A percentile compares a stretch with the other conserved stretches of the same genome.
Evolutionary conservation across 257 asterid species (phyloP).

Genomic region (Ophiorrhiza pumila): DNA sequence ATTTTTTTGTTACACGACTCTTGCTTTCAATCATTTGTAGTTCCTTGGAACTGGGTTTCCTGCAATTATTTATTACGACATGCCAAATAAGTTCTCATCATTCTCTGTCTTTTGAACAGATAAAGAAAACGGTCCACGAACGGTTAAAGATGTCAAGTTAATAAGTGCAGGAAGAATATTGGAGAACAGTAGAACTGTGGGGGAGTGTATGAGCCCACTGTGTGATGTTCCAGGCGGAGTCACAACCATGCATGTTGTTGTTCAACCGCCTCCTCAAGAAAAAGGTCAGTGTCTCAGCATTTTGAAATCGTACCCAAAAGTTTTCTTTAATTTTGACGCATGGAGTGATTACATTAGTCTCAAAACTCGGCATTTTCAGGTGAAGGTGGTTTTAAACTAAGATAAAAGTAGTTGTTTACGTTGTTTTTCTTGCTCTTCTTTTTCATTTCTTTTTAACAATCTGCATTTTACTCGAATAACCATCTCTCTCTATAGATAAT

Average conservation of each 20-base stretch:
- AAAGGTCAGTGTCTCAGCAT: conserved; percentile 42
- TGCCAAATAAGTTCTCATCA: background rate
- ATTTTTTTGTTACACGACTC: background rate
- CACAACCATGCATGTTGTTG: conserved; percentile 85
- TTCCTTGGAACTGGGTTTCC: background rate
- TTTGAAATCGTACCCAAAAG: background rate
- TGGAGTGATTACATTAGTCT: background rate
- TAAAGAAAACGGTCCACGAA: conserved; percentile 64
- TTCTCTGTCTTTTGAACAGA: conserved; percentile 38
- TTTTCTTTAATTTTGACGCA: background rate
- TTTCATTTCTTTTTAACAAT: background rate
- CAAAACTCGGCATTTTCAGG: background rate
- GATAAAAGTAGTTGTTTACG: background rate
- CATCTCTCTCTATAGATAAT: background rate
- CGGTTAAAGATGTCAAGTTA: conserved; percentile 75
- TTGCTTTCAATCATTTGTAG: background rate
- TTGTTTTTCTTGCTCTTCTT: background rate
- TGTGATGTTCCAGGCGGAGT: conserved; percentile 78
- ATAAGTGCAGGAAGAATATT: conserved; percentile 81
- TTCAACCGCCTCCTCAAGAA: conserved; percentile 61
- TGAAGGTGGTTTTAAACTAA: no score
- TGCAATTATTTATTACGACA: background rate
- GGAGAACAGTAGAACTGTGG: conserved; percentile 75
- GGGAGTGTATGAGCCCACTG: conserved; percentile 69
- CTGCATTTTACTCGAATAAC: background rate